phyloP scores from a whole-genome alignment of 2,329 filamentous ascomycete species.

The Cladosporium sp. region DNA sequence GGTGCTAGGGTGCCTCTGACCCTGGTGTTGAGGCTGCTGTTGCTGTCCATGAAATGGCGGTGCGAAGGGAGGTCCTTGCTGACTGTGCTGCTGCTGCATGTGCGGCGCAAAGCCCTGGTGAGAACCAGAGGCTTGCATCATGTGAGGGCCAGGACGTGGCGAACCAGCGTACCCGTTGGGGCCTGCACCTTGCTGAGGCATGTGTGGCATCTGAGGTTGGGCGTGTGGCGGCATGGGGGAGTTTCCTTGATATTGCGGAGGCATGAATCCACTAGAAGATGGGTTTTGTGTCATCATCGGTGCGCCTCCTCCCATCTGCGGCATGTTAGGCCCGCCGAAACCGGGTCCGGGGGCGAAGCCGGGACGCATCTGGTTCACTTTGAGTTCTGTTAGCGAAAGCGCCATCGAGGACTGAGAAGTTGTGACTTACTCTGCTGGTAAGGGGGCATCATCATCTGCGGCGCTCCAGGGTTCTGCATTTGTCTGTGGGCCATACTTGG shows the following conservation, averaged over 20 bases:
- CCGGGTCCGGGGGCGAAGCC: constrained; percentile 24
- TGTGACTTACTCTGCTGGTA: constrained; percentile 50
- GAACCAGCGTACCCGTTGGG: constrained; percentile 72
- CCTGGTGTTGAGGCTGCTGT: constrained; percentile 29
- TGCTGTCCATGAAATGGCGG: constrained; percentile 26
- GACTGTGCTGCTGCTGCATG: constrained; percentile 20
- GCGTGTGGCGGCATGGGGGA: constrained; percentile 65
- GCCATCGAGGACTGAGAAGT: constrained; percentile 37
- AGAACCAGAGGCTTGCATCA: constrained; percentile 94
- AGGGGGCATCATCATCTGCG: constrained; percentile 32
- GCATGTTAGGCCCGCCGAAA: constrained; percentile 59
- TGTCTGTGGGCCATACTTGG: constrained; percentile 59
- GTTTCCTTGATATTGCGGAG: constrained; percentile 40
- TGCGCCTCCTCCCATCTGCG: constrained; percentile 17
- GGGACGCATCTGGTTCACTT: constrained; percentile 39
- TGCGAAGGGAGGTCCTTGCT: constrained; percentile 21
- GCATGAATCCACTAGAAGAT: constrained; percentile 61
- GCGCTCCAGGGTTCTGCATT: constrained; percentile 25
- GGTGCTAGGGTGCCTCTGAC: constrained; percentile 23
- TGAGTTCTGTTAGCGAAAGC: not conserved
- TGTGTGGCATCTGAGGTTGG: constrained; percentile 60
- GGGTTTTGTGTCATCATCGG: constrained; percentile 50
- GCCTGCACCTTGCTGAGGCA: constrained; percentile 22
- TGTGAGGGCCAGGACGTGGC: constrained; percentile 82
- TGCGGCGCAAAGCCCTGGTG: constrained; percentile 70